A percentile compares a stretch with the other conserved stretches of the same genome.
Evolutionary conservation across 1,284 basidiomycete species (phyloP).

Genomic region (Rhodotorula glutinis): DNA sequence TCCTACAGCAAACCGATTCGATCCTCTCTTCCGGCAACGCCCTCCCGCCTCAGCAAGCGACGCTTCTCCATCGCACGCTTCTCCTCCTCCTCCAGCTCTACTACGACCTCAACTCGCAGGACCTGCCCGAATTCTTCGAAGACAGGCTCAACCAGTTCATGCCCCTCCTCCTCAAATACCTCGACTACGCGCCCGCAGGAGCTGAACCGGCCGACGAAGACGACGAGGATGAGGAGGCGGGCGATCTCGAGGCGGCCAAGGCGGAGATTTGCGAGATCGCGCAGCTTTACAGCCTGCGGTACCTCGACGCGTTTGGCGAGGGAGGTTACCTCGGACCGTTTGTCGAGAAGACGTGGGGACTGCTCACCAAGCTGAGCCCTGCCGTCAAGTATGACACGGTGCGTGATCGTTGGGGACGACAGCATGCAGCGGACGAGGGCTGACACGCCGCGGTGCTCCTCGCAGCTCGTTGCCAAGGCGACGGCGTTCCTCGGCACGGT

Average conservation of each 20-base stretch:
- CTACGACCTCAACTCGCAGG: slow-evolving; percentile 91
- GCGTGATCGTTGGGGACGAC: no score
- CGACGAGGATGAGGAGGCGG: slow-evolving; percentile 79
- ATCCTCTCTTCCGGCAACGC: slow-evolving; percentile 50
- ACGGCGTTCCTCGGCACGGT: slow-evolving; percentile 88
- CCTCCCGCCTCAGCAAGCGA: slow-evolving; percentile 47
- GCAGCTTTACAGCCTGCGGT: slow-evolving; percentile 88
- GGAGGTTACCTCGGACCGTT: slow-evolving; percentile 56
- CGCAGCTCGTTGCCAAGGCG: slow-evolving; percentile 81
- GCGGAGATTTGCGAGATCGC: slow-evolving; percentile 87
- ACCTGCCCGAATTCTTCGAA: slow-evolving; percentile 90
- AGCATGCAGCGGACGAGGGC: no score
- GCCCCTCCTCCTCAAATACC: slow-evolving; percentile 68
- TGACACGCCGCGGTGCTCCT: neutral
- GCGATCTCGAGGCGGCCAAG: slow-evolving; percentile 79
- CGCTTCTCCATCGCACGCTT: slow-evolving; percentile 66
- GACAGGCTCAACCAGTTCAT: slow-evolving; percentile 82
- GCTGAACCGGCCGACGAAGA: slow-evolving; percentile 46
- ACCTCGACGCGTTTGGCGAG: slow-evolving; percentile 75
- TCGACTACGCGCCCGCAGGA: slow-evolving; percentile 71
- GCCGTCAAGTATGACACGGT: slow-evolving; percentile 75
- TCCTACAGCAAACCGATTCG: slow-evolving; percentile 50
- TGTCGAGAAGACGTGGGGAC: slow-evolving; percentile 86
- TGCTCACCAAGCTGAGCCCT: slow-evolving; percentile 71
- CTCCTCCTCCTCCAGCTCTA: slow-evolving; percentile 80